Percentiles rank a stretch among this genome's conserved stretches.
Evolutionary conservation across 257 asterid genomes (phyloP).

Genomic region (Solanum lycopersicoides): DNA sequence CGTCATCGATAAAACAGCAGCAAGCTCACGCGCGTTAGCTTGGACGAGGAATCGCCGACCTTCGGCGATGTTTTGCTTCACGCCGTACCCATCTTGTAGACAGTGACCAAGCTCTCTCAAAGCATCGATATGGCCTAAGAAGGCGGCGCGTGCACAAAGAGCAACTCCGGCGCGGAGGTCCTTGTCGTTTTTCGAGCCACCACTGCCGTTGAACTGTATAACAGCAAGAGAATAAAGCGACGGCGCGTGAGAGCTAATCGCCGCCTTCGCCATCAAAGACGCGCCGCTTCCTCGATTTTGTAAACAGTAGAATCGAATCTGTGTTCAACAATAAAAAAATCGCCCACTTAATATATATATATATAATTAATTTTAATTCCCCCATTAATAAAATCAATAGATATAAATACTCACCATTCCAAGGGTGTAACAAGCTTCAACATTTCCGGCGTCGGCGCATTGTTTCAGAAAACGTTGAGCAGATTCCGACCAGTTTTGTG

Average conservation of each 20-base stretch:
- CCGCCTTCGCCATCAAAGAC: slow-evolving; percentile 89
- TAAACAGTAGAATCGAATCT: slow-evolving; percentile 86
- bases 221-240: slow-evolving; percentile 82
- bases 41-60: slow-evolving; percentile 72
- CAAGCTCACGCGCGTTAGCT: slow-evolving; percentile 92
- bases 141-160: slow-evolving; percentile 80
- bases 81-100: slow-evolving; percentile 89
- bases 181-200: slow-evolving; percentile 74
- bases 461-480: slow-evolving; percentile 71
- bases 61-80: slow-evolving; percentile 61
- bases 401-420: slow-evolving; percentile 60
- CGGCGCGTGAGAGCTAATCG: slow-evolving; percentile 71
- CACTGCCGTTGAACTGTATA: slow-evolving; percentile 88
- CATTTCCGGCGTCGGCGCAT: slow-evolving; percentile 72
- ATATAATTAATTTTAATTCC: not conserved
- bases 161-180: slow-evolving; percentile 83
- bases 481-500: slow-evolving; percentile 65
- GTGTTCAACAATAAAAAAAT: slow-evolving; percentile 7
- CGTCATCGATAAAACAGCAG: slow-evolving; percentile 28
- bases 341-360: not conserved
- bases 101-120: slow-evolving; percentile 99
- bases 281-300: slow-evolving; percentile 72
- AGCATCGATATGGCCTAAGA: slow-evolving; percentile 78
- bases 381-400: not conserved
- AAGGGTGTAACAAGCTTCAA: slow-evolving; percentile 60